Evolutionary conservation across 768 basidiomycete species (phyloP).

Genomic region (Termitomyces sp.): DNA sequence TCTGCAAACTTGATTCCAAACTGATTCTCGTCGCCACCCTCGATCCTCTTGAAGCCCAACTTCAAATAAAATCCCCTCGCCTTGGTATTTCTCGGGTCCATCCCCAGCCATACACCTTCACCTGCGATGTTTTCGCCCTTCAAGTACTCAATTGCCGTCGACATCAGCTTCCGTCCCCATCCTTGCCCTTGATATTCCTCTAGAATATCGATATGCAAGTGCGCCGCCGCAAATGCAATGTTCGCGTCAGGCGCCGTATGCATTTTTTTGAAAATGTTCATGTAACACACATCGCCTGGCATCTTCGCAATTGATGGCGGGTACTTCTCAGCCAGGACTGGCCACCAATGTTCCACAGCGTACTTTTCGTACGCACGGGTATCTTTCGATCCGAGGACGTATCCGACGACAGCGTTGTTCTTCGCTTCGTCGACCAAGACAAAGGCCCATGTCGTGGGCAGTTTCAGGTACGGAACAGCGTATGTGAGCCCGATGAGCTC

Average conservation of each 20-base stretch:
- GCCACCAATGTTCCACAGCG: slow-evolving; percentile 60
- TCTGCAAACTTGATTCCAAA: slow-evolving; percentile 52
- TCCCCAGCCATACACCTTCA: slow-evolving; percentile 58
- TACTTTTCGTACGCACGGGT: slow-evolving; percentile 58
- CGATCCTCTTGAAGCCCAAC: slow-evolving; percentile 55
- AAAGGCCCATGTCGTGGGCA: slow-evolving; percentile 68
- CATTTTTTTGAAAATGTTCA: slow-evolving; percentile 35
- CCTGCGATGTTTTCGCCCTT: slow-evolving; percentile 34
- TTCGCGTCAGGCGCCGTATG: slow-evolving; percentile 43
- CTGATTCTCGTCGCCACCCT: slow-evolving; percentile 42
- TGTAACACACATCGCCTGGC: slow-evolving; percentile 38
- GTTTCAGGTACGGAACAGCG: slow-evolving; percentile 69
- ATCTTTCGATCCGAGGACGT: slow-evolving; percentile 62
- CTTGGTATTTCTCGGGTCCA: slow-evolving; percentile 56
- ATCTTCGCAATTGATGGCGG: slow-evolving; percentile 28
- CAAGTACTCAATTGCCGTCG: slow-evolving; percentile 46
- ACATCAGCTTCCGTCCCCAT: slow-evolving; percentile 65
- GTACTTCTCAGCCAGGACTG: slow-evolving; percentile 52
- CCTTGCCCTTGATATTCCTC: slow-evolving; percentile 61
- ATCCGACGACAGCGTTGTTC: slow-evolving; percentile 56
- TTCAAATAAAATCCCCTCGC: slow-evolving; percentile 58
- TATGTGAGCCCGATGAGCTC: slow-evolving; percentile 70
- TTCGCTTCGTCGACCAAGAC: slow-evolving; percentile 53
- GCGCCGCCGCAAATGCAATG: slow-evolving; percentile 63
- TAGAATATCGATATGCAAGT: slow-evolving; percentile 72